Evolutionary conservation across 2,329 filamentous ascomycete species (phyloP).

Genomic region (Pseudocercospora macadamiae): DNA sequence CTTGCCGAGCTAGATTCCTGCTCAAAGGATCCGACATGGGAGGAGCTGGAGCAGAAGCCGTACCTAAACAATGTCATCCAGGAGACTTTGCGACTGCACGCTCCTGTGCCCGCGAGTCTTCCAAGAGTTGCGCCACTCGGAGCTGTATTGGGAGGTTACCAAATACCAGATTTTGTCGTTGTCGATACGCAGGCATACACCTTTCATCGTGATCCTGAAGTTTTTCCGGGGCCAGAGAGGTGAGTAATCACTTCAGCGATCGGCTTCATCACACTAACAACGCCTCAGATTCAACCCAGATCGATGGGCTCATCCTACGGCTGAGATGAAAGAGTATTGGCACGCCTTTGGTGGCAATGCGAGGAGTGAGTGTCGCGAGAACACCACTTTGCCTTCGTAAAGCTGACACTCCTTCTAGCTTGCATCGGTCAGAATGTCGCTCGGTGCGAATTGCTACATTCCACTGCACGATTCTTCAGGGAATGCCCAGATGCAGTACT

Average conservation of each 20-base stretch:
- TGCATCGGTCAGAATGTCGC: constrained; percentile 36
- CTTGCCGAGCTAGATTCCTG: constrained; percentile 23
- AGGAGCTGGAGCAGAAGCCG: constrained; percentile 35
- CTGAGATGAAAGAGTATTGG: constrained; percentile 27
- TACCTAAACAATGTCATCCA: constrained; percentile 41
- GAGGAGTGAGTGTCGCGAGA: background rate
- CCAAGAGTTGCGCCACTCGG: constrained; percentile 38
- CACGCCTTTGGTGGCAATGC: constrained; percentile 31
- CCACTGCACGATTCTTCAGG: constrained; percentile 31
- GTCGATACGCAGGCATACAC: constrained; percentile 33
- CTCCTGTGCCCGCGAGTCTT: constrained; percentile 37
- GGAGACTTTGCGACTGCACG: constrained; percentile 43
- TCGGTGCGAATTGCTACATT: constrained; percentile 32
- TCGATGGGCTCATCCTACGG: constrained; percentile 1
- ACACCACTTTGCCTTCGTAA: too few species aligned
- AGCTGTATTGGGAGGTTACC: constrained; percentile 20
- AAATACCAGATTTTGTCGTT: constrained; percentile 28
- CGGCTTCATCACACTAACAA: constrained; percentile 29
- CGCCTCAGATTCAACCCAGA: constrained; percentile 8
- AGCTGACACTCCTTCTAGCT: constrained; percentile 10
- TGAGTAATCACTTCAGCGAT: constrained; percentile 1
- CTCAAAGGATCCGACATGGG: constrained; percentile 12
- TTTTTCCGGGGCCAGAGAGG: constrained; percentile 30
- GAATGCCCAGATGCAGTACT: constrained; percentile 26
- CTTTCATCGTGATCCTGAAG: constrained; percentile 29